phyloP scores from a whole-genome alignment of 106 monocot species.

The Dendrobium catenatum region DNA sequence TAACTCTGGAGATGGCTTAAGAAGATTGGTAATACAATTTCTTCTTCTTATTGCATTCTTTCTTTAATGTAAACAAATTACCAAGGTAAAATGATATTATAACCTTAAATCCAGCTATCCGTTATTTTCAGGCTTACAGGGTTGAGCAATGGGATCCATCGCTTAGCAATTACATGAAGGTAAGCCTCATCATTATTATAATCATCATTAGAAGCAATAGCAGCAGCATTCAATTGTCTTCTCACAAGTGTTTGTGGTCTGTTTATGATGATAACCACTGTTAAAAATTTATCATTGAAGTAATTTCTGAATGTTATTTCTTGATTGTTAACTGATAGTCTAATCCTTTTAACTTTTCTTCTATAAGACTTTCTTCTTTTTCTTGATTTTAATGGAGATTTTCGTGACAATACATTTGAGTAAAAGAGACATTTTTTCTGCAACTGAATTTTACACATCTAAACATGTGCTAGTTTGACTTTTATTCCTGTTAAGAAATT shows the following conservation, averaged over 20 bases:
- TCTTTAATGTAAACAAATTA: not conserved
- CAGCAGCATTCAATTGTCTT: not conserved
- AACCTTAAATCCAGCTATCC: not conserved
- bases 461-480: not conserved
- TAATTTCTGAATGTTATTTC: not conserved
- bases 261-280: too few species aligned
- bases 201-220: not conserved
- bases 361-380: not conserved
- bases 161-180: conserved; percentile 89
- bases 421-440: not conserved
- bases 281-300: not conserved
- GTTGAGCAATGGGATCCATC: conserved; percentile 77
- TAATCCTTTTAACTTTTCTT: not conserved
- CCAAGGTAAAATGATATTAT: not conserved
- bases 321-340: not conserved
- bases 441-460: not conserved
- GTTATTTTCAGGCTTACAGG: conserved; percentile 58
- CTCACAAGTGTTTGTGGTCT: too few species aligned
- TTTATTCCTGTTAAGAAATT: not conserved
- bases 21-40: conserved; percentile 59
- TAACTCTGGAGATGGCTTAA: conserved; percentile 87
- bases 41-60: conserved; percentile 1
- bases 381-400: not conserved
- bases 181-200: conserved; percentile 19
- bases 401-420: not conserved